Base-by-base conservation (phyloP, 2,329 filamentous ascomycete genomes). In the Alternaria sp. region DNA sequence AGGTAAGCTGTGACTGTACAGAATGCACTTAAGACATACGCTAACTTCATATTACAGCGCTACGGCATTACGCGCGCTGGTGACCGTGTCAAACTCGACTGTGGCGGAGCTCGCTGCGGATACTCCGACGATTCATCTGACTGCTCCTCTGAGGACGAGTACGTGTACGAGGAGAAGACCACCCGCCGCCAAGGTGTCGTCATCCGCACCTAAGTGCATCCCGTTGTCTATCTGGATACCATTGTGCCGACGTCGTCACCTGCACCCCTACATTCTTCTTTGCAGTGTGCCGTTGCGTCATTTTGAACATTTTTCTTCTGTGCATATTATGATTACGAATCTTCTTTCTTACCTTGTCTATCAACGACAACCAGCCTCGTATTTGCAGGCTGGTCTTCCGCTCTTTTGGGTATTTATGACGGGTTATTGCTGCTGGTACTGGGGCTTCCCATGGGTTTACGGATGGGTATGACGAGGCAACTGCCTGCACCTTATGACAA, bases 41-140 rank as follows among this genome's bases (percentile, higher is more conserved):
- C 38, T 39, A 11, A 39, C 7, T 39, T 20, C 11, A 7, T 20
- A 4, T 39, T 1, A 18, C 9, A 38, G n/a, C 92, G 94, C 83
- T 97, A 95, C 84, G 94, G 94, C 72, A 96, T 98, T 84, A 97
- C 94, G 67, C 91, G 93, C 82, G 89, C 90, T 80, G 93, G 94
- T 76, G 91, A 96, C 80, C 90, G 94, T 75, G 91, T 98, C 86
- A 95, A 94, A 87, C 89, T 97, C 79, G 94, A 97, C 87, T 98
- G 94, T 77, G 93, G 93, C 71, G 94, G 94, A 70, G 85, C 89
- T 63, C 90, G 92, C 78, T 97, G 94, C 82, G 92, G 92, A 75
- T 95, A 91, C 82, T 87, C 86, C 66, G 89, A 92, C 73, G 88
- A 91, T 62, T 87, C 85, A 64, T 86, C 83, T 54, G 86, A 87